Evolutionary conservation across 2,329 filamentous ascomycete species (phyloP).

Genomic region (Atkinsonella hypoxylon): DNA sequence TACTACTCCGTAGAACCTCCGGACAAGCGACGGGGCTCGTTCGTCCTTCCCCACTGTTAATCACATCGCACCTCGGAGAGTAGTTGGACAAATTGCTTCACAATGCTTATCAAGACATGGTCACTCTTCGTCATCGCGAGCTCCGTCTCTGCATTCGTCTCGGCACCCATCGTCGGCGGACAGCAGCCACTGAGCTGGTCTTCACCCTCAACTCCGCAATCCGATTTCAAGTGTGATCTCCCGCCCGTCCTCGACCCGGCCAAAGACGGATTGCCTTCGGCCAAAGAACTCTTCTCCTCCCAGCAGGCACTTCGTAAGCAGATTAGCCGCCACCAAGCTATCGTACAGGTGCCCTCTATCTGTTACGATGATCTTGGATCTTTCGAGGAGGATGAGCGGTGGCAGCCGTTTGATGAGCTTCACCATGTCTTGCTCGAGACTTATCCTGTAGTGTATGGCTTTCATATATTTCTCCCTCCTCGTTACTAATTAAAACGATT

Average conservation of each 20-base stretch:
- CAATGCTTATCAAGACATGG: conserved; percentile 2
- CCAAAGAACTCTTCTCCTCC: conserved; percentile 20
- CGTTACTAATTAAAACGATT: neutral
- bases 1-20: neutral
- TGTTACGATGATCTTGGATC: conserved; percentile 44
- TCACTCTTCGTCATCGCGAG: neutral
- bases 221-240: conserved; percentile 20
- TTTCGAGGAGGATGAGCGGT: conserved; percentile 41
- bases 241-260: conserved; percentile 21
- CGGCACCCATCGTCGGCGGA: neutral
- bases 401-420: conserved; percentile 40
- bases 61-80: neutral
- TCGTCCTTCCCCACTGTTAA: neutral
- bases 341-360: conserved; percentile 42
- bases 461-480: conserved; percentile 13
- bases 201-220: neutral
- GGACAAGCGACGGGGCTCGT: too few relatives aligned
- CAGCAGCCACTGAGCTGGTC: conserved; percentile 1
- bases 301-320: conserved; percentile 25
- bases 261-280: conserved; percentile 21
- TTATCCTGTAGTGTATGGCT: conserved; percentile 33
- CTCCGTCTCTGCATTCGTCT: conserved; percentile 4
- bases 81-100: neutral
- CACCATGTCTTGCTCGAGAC: conserved; percentile 33
- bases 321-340: conserved; percentile 37